Evolutionary conservation across 2,329 filamentous ascomycete species (phyloP).

Genomic region (Pseudogymnoascus sp.): DNA sequence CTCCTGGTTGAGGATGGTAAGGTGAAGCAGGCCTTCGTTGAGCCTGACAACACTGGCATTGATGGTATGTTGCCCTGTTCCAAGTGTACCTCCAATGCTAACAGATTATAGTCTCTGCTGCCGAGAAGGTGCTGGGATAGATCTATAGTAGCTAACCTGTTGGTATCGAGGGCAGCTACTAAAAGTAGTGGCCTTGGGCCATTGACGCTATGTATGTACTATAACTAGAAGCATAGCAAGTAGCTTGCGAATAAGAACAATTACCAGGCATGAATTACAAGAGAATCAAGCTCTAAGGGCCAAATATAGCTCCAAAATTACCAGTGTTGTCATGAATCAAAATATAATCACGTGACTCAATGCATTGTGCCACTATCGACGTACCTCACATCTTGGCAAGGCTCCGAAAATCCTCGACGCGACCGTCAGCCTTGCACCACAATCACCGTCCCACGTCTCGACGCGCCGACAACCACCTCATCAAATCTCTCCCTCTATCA

Average conservation of each 20-base stretch:
- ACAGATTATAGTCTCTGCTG: slow-evolving; percentile 34
- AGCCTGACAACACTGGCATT: slow-evolving; percentile 81
- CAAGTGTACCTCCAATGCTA: not conserved
- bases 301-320: not conserved
- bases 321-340: not conserved
- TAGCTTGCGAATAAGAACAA: not conserved
- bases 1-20: slow-evolving; percentile 76
- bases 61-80: slow-evolving; percentile 32
- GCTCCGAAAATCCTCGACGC: slow-evolving; percentile 5
- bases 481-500: not conserved
- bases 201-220: not conserved
- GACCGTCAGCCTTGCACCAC: slow-evolving; percentile 3
- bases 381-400: slow-evolving; percentile 6
- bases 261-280: not conserved
- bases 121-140: slow-evolving; percentile 39
- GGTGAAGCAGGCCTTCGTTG: slow-evolving; percentile 71
- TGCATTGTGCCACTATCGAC: not conserved
- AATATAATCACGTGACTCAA: not conserved
- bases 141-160: not conserved
- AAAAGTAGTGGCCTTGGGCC: not conserved
- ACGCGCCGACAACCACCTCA: slow-evolving; percentile 3
- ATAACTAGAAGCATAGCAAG: not conserved
- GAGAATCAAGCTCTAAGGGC: not conserved
- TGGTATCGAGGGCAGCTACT: too few species aligned
- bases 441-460: slow-evolving; percentile 1